phyloP scores from a whole-genome alignment of 2,329 filamentous ascomycete species.

The Xylaria sp. region DNA sequence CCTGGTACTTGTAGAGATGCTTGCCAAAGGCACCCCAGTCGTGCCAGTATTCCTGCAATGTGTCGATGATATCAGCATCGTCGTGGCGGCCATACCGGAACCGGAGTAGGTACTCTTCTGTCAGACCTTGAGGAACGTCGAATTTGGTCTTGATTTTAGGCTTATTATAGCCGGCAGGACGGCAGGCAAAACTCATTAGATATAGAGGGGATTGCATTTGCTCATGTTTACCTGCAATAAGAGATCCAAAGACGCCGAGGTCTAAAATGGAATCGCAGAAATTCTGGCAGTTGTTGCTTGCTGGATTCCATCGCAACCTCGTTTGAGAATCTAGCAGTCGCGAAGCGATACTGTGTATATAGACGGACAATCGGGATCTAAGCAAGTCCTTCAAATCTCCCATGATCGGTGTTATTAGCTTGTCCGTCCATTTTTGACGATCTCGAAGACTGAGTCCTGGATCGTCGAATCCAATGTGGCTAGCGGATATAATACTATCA shows the following conservation, averaged over 20 bases:
- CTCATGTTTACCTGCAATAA: background rate
- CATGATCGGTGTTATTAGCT: slow-evolving; percentile 5
- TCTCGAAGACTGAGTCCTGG: slow-evolving; percentile 15
- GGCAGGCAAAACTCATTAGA: slow-evolving; percentile 20
- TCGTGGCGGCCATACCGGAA: slow-evolving; percentile 23
- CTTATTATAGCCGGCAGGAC: slow-evolving; percentile 18
- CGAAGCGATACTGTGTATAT: slow-evolving; percentile 5
- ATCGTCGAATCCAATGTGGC: slow-evolving; percentile 14
- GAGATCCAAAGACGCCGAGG: slow-evolving; percentile 13
- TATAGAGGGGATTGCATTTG: slow-evolving; percentile 1
- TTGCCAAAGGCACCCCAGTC: slow-evolving; percentile 18
- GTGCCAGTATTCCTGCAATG: slow-evolving; percentile 22
- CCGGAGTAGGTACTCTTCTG: slow-evolving; percentile 24
- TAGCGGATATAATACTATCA: slow-evolving; percentile 15
- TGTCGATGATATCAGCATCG: slow-evolving; percentile 23
- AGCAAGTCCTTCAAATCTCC: slow-evolving; percentile 13
- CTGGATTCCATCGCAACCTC: slow-evolving; percentile 10
- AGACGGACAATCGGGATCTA: background rate
- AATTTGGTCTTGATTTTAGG: slow-evolving; percentile 22
- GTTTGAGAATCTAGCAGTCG: slow-evolving; percentile 15
- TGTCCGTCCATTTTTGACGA: slow-evolving; percentile 15
- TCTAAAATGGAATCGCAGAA: slow-evolving; percentile 23
- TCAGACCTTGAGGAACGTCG: slow-evolving; percentile 17
- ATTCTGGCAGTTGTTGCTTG: slow-evolving; percentile 25
- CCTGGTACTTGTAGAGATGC: slow-evolving; percentile 19